These are phyloP conservation scores for Polyplosphaeria fusca DNA, from an alignment of 495 filamentous ascomycete genomes.

Conservation along the genomic window DNA sequence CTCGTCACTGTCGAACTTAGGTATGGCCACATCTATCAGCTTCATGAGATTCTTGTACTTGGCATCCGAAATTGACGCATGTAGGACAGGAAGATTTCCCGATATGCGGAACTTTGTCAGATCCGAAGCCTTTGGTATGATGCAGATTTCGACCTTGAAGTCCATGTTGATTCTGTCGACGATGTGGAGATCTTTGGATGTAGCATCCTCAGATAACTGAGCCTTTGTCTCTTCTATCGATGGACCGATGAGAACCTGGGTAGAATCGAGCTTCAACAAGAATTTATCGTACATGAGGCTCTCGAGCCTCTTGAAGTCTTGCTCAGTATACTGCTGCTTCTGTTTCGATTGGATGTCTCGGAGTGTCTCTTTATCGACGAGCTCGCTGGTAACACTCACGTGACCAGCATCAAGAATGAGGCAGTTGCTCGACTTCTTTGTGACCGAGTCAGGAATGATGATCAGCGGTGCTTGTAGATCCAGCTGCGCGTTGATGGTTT, in stretches of 20 bases:
- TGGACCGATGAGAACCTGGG: conserved; percentile 92
- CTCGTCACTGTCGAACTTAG: conserved; percentile 64
- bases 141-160: conserved; percentile 86
- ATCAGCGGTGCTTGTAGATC: conserved; percentile 95
- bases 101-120: conserved; percentile 89
- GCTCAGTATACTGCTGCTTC: conserved; percentile 77
- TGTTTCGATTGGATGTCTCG: conserved; percentile 88
- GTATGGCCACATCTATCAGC: conserved; percentile 90
- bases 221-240: conserved; percentile 83
- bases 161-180: conserved; percentile 97
- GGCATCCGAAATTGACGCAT: conserved; percentile 84
- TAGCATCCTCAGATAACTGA: conserved; percentile 70
- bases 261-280: conserved; percentile 83
- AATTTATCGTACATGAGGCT: conserved; percentile 96
- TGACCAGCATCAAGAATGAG: conserved; percentile 95
- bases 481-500: conserved; percentile 92
- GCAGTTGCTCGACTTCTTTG: conserved; percentile 71
- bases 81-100: conserved; percentile 86
- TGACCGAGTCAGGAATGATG: conserved; percentile 91
- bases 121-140: conserved; percentile 88
- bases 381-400: conserved; percentile 85
- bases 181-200: conserved; percentile 74
- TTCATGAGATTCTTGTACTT: conserved; percentile 98
- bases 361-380: conserved; percentile 86
- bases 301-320: conserved; percentile 82